These are phyloP conservation scores for Clavariopsis aquatica DNA, from an alignment of 495 filamentous ascomycete genomes.

Conservation along the genomic window DNA sequence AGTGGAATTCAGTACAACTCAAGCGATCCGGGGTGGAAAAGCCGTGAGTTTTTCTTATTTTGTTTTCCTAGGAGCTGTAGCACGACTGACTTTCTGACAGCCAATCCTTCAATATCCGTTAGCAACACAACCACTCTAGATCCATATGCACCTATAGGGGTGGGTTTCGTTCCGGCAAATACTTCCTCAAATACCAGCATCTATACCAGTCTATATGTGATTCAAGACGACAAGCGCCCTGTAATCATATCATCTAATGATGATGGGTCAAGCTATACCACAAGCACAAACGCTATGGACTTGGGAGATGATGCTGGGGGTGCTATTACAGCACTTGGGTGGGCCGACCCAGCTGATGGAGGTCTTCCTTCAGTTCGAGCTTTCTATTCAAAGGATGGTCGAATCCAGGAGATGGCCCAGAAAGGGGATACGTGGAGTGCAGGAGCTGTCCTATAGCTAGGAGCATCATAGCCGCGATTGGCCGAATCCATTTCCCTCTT, in stretches of 20 bases:
- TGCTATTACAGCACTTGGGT: background rate
- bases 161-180: background rate
- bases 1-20: background rate
- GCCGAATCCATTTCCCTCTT: too few species aligned
- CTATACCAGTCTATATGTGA: background rate
- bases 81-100: background rate
- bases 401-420: background rate
- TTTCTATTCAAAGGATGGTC: background rate
- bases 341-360: background rate
- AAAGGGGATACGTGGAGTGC: background rate
- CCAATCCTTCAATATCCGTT: background rate
- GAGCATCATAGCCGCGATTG: too few species aligned
- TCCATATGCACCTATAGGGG: background rate
- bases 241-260: background rate
- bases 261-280: background rate
- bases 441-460: background rate
- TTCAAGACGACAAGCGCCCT: background rate
- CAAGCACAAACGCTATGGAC: background rate
- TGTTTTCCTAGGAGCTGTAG: background rate
- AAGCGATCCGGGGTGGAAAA: background rate
- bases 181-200: background rate
- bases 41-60: background rate
- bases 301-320: background rate
- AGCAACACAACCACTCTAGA: background rate
- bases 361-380: background rate